Evolutionary conservation across 192 early-diverging fungal genomes (phyloP), one percentile per base, ranked within the genome.

Genomic region (Dimargaris cristalligena): DNA sequence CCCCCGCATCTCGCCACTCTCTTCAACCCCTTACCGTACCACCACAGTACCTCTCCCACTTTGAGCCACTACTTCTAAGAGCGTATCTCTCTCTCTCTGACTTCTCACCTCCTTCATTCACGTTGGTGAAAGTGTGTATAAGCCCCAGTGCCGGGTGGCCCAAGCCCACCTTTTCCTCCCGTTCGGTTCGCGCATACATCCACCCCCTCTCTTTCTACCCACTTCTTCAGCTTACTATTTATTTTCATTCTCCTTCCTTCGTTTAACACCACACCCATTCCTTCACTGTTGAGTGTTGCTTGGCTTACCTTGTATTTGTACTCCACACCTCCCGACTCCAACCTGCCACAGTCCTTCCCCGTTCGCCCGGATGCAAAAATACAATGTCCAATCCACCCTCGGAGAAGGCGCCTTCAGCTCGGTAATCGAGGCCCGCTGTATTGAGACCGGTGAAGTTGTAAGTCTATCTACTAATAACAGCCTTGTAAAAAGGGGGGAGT

Each of bases 391-490:
- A 51, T 65, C 65, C 60, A 60, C 67, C 35, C 72, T 76, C 23
- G 74, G 74, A 62, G 71, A 76, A 52, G 74, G 74, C 41, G 74
- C 74, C 28, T 76, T 76, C 50, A 76, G 74, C 61, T 76, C 74
- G 11, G 74, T 76, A 22, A 63, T 72, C 23, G 64, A 68, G 29
- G 74, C 74, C 31, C 60, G 70, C 30, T 66, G 68, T 60, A 55
- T 68, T 57, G 66, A 70, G 47, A 66, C 66, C 2, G 66, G 66
- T 54, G 71, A 76, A 59, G 68, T 68, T 58, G 74, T 51, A 60
- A 33, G 46, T 60, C 22, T 10, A 30, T 9, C 26, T 3, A 26
- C 49, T 29, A 8, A 29, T 26, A 23, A 14, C 1, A 2, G 0
- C 2, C 23, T 52, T 26, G 14, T 26, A 18, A 2, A 16, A 25